Evolutionary conservation across 768 basidiomycete genomes (phyloP).

Genomic region (Podaxis sp.): DNA sequence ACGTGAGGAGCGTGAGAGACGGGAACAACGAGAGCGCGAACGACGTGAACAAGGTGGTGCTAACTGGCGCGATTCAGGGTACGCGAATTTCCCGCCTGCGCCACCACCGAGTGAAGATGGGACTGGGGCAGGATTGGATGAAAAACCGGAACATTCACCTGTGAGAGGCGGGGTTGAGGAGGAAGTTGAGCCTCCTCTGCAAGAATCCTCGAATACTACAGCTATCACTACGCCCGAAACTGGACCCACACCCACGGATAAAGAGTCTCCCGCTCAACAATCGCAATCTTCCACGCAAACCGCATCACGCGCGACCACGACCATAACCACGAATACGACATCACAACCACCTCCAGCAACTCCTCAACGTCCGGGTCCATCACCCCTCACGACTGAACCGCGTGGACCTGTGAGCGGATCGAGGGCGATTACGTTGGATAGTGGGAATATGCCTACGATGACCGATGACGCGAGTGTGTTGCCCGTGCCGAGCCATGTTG

Average conservation of each 20-base stretch:
- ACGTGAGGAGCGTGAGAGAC: slow-evolving; percentile 17
- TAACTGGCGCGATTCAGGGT: not conserved
- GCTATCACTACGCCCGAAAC: slow-evolving; percentile 15
- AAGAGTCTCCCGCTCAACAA: not conserved
- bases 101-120: slow-evolving; percentile 31
- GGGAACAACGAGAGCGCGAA: slow-evolving; percentile 15
- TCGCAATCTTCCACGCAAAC: not conserved
- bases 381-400: not conserved
- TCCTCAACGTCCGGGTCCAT: slow-evolving; percentile 4
- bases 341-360: slow-evolving; percentile 5
- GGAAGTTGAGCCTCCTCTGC: not conserved
- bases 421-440: slow-evolving; percentile 34
- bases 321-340: slow-evolving; percentile 1
- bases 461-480: slow-evolving; percentile 89
- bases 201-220: slow-evolving; percentile 1
- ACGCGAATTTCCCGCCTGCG: slow-evolving; percentile 24
- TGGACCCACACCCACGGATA: slow-evolving; percentile 8
- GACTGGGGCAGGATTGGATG: slow-evolving; percentile 15
- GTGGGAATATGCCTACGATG: slow-evolving; percentile 41
- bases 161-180: not conserved
- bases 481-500: slow-evolving; percentile 91
- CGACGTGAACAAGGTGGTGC: slow-evolving; percentile 16
- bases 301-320: not conserved
- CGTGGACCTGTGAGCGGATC: slow-evolving; percentile 24
- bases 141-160: slow-evolving; percentile 16